Conservation (phyloP, 306 rosid species). For the Gastrolobium villosum region DNA sequence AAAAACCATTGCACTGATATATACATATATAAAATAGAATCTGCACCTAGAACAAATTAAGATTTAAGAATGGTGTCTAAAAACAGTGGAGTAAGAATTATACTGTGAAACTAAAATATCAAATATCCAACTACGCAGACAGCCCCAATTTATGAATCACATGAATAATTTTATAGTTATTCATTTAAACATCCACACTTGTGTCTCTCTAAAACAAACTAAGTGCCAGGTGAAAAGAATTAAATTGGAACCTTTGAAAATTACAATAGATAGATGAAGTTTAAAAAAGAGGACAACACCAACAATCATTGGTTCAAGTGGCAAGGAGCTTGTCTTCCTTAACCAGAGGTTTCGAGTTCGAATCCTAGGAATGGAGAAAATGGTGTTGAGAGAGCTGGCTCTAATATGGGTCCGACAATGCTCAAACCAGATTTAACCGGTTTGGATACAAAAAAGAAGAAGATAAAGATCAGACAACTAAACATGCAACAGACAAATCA, state of each 20-base stretch:
- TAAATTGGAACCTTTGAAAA: constrained; percentile 5
- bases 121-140: constrained; percentile 26
- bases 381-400: too few species aligned
- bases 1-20: constrained; percentile 39
- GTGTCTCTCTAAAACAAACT: constrained; percentile 2
- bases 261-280: constrained; percentile 7
- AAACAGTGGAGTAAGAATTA: constrained; percentile 28
- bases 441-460: too few species aligned
- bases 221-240: constrained; percentile 12
- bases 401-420: too few species aligned
- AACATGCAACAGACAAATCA: constrained; percentile 24
- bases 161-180: constrained; percentile 23
- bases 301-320: too few species aligned
- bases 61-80: constrained; percentile 34
- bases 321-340: too few species aligned
- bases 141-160: constrained; percentile 27
- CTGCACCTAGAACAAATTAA: constrained; percentile 31
- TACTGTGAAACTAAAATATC: constrained; percentile 23
- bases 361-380: too few species aligned
- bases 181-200: background rate
- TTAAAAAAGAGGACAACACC: background rate
- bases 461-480: background rate
- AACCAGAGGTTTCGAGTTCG: too few species aligned
- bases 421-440: too few species aligned
- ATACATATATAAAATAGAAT: constrained; percentile 10